These are phyloP conservation scores for Penicillium sp. DNA, from an alignment of 2,329 filamentous ascomycete genomes.

Conservation along the genomic window DNA sequence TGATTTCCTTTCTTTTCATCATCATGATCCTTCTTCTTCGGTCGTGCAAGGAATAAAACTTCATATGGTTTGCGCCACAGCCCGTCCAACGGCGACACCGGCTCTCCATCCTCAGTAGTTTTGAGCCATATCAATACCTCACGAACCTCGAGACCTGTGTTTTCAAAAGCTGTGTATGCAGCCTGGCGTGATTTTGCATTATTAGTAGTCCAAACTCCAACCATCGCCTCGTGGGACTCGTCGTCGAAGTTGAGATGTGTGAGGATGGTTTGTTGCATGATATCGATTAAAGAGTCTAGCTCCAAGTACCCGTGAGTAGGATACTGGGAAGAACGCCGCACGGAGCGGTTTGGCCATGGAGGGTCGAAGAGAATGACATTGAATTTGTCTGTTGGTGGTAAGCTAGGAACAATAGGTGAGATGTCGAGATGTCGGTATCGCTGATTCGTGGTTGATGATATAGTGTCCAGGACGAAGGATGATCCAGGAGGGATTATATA, in stretches of 20 bases:
- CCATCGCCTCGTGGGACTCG: conserved; percentile 30
- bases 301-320: conserved; percentile 28
- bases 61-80: conserved; percentile 61
- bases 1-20: conserved; percentile 11
- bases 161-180: conserved; percentile 41
- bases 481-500: conserved; percentile 48
- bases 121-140: conserved; percentile 67
- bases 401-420: conserved; percentile 20
- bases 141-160: conserved; percentile 46
- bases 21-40: conserved; percentile 14
- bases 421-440: neutral
- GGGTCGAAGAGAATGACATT: conserved; percentile 60
- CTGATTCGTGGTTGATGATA: conserved; percentile 23
- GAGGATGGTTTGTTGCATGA: conserved; percentile 44
- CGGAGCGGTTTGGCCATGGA: conserved; percentile 61
- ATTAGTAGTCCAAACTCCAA: conserved; percentile 62
- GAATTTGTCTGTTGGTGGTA: conserved; percentile 39
- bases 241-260: conserved; percentile 31
- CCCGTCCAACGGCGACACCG: conserved; percentile 50
- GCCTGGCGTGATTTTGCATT: conserved; percentile 47
- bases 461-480: conserved; percentile 42
- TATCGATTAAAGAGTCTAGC: conserved; percentile 25
- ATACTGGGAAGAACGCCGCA: conserved; percentile 50
- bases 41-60: conserved; percentile 48
- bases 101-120: conserved; percentile 50